Conservation (phyloP, 495 filamentous ascomycete genomes). For the Penicillium lagena region DNA sequence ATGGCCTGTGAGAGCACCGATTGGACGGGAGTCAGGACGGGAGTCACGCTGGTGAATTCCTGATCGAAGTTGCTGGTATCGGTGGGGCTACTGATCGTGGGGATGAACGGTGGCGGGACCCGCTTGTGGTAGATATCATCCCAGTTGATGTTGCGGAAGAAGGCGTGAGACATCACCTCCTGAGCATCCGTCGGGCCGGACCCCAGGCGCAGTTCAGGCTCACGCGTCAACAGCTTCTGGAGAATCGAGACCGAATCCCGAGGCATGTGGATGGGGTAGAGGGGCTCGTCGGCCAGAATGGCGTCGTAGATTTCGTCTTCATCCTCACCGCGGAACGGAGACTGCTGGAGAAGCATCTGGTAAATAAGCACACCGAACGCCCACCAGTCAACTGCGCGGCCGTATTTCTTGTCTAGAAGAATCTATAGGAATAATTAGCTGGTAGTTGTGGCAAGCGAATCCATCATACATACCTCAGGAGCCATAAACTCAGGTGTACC, state of each 20-base stretch:
- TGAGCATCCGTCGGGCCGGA: slow-evolving; percentile 96
- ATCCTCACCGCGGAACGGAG: slow-evolving; percentile 97
- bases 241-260: slow-evolving; percentile 95
- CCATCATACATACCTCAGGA: slow-evolving; percentile 65
- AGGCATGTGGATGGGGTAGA: slow-evolving; percentile 99
- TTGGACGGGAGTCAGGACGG: slow-evolving; percentile 93
- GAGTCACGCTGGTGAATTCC: slow-evolving; percentile 98
- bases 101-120: slow-evolving; percentile 80
- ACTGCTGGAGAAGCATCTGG: slow-evolving; percentile 99
- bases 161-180: slow-evolving; percentile 98
- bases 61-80: slow-evolving; percentile 99
- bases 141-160: slow-evolving; percentile 98
- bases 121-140: slow-evolving; percentile 97
- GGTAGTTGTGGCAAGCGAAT: background rate
- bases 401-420: slow-evolving; percentile 96
- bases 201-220: slow-evolving; percentile 87
- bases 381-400: slow-evolving; percentile 99
- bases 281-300: slow-evolving; percentile 93
- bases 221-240: slow-evolving; percentile 93
- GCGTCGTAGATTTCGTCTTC: slow-evolving; percentile 99
- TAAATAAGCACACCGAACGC: slow-evolving; percentile 99
- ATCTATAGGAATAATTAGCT: slow-evolving; percentile 53
- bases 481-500: slow-evolving; percentile 99
- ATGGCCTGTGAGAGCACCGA: slow-evolving; percentile 98
- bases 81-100: slow-evolving; percentile 79